These are phyloP conservation scores for Urtica urens DNA, from an alignment of 306 rosid genomes.

Conservation along the genomic window DNA sequence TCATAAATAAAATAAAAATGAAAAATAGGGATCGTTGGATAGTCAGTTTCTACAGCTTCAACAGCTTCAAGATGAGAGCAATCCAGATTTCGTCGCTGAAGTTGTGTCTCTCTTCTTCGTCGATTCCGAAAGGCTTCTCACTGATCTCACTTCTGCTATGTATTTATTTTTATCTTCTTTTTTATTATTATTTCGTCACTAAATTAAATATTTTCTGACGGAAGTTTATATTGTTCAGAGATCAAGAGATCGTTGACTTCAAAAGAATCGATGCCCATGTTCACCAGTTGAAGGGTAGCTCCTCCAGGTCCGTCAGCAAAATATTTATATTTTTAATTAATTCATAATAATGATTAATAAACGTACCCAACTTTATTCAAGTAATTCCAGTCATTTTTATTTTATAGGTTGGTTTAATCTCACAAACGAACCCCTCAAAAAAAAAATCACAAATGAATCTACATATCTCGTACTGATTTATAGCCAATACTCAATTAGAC, in stretches of 20 bases:
- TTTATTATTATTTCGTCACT: neutral
- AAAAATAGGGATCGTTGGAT: slow-evolving; percentile 57
- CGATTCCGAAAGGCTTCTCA: slow-evolving; percentile 92
- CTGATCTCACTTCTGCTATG: slow-evolving; percentile 72
- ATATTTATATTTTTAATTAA: slow-evolving; percentile 2
- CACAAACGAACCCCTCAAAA: neutral
- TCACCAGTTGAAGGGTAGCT: slow-evolving; percentile 96
- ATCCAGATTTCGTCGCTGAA: slow-evolving; percentile 90
- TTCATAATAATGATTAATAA: too few species aligned
- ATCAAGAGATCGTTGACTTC: slow-evolving; percentile 67
- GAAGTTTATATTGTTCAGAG: too few species aligned
- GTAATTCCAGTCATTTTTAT: too few species aligned
- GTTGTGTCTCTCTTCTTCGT: slow-evolving; percentile 90
- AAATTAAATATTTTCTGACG: neutral
- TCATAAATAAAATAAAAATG: slow-evolving; percentile 17
- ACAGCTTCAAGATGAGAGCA: slow-evolving; percentile 95
- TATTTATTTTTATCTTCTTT: slow-evolving; percentile 22
- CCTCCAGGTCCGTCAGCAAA: slow-evolving; percentile 68
- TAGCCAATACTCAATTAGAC: too few species aligned
- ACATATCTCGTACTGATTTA: too few species aligned
- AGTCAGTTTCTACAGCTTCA: slow-evolving; percentile 83
- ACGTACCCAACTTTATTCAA: too few species aligned
- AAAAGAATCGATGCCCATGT: slow-evolving; percentile 85
- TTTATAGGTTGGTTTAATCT: neutral
- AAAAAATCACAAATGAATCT: too few species aligned